Conservation (phyloP, 2,329 filamentous ascomycete genomes). For the Harringtonia aguacate region DNA sequence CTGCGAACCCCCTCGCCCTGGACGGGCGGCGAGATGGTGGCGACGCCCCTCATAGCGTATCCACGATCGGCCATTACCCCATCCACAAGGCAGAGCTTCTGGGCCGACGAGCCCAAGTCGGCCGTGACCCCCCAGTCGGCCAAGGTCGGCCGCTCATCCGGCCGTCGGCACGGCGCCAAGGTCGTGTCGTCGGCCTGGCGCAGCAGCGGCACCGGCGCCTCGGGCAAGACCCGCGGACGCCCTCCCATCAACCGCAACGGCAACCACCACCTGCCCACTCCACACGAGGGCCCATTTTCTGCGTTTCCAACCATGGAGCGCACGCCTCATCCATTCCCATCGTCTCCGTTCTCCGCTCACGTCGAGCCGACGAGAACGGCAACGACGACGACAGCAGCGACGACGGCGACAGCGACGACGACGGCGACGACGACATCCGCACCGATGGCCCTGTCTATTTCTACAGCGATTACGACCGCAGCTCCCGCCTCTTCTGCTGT, state of each 20-base stretch:
- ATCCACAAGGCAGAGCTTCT: conserved; percentile 39
- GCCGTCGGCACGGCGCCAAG: conserved; percentile 64
- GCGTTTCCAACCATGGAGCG: conserved; percentile 51
- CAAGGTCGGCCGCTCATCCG: conserved; percentile 26
- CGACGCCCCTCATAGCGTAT: conserved; percentile 57
- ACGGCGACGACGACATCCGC: neutral
- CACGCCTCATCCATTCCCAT: neutral
- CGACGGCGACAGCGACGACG: neutral
- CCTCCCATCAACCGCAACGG: conserved; percentile 61
- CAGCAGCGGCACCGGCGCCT: conserved; percentile 47
- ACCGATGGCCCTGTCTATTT: no score
- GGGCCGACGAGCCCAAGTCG: conserved; percentile 62
- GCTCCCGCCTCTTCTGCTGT: no score
- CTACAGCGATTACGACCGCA: no score
- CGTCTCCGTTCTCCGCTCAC: neutral
- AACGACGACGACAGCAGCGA: neutral
- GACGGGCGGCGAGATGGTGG: conserved; percentile 35
- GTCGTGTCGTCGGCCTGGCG: conserved; percentile 90
- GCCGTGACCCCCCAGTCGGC: conserved; percentile 57
- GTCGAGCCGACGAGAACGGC: neutral
- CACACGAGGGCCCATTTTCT: conserved; percentile 50
- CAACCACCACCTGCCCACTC: conserved; percentile 11
- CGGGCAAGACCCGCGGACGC: conserved; percentile 65
- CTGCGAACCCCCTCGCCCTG: no score
- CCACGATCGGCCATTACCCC: conserved; percentile 72